A percentile compares a stretch with the other conserved stretches of the same genome.
These are phyloP conservation scores for Fusarium globosum DNA, from an alignment of 2,329 filamentous ascomycete species.

Conservation along the genomic window DNA sequence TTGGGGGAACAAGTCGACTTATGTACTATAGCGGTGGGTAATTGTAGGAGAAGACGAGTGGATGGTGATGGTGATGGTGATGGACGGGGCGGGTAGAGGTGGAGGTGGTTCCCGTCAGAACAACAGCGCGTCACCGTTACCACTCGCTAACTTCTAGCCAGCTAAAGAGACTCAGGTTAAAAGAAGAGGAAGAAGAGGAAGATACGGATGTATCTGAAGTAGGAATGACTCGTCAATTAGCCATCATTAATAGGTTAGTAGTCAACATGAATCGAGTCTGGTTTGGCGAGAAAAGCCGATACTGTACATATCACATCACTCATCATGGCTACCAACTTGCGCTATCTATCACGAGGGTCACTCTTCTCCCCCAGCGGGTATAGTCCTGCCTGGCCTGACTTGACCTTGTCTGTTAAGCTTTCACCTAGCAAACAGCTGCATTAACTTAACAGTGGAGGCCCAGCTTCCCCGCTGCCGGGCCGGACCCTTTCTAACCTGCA, in stretches of 20 bases:
- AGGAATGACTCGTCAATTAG: not conserved
- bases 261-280: slow-evolving; percentile 24
- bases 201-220: not conserved
- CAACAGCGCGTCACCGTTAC: slow-evolving; percentile 42
- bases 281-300: slow-evolving; percentile 21
- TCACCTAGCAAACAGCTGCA: slow-evolving; percentile 1
- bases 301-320: slow-evolving; percentile 15
- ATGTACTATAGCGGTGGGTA: slow-evolving; percentile 2
- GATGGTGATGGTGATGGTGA: slow-evolving; percentile 37
- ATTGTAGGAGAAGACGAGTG: slow-evolving; percentile 26
- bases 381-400: slow-evolving; percentile 2
- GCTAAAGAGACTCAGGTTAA: not conserved
- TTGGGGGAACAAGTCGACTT: slow-evolving; percentile 33
- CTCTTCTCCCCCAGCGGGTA: slow-evolving; percentile 11
- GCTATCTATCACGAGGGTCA: slow-evolving; percentile 40
- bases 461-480: slow-evolving; percentile 36
- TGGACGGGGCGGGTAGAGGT: slow-evolving; percentile 38
- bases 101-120: slow-evolving; percentile 40
- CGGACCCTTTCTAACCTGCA: slow-evolving; percentile 30
- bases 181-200: not conserved
- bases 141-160: slow-evolving; percentile 21
- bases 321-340: slow-evolving; percentile 4
- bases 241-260: not conserved
- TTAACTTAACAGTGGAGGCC: slow-evolving; percentile 37
- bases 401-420: slow-evolving; percentile 28